Evolutionary conservation across 768 basidiomycete species (phyloP).

Genomic region (Naganishia randhawae): DNA sequence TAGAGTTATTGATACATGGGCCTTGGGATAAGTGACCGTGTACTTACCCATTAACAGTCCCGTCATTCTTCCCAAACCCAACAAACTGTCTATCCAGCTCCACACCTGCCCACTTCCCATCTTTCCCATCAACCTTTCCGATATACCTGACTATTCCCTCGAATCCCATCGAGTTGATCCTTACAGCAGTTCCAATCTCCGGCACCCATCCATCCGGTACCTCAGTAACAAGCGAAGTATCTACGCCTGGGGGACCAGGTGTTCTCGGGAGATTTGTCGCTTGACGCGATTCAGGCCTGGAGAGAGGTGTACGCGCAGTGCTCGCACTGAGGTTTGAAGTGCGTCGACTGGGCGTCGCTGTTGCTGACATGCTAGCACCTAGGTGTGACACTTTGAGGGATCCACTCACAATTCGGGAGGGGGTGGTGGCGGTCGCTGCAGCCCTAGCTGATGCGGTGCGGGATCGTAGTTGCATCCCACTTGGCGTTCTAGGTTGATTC

Average conservation of each 20-base stretch:
- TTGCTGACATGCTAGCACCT: background rate
- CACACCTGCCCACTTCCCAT: slow-evolving; percentile 88
- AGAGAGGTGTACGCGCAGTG: background rate
- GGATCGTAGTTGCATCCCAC: slow-evolving; percentile 3
- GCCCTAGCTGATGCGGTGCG: slow-evolving; percentile 3
- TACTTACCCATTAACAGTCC: slow-evolving; percentile 79
- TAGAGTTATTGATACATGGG: background rate
- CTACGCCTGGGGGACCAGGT: background rate
- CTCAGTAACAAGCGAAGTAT: background rate
- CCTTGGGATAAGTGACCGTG: background rate
- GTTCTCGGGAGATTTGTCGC: slow-evolving; percentile 1
- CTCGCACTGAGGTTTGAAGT: background rate
- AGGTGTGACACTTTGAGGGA: slow-evolving; percentile 1
- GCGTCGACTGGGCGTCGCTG: slow-evolving; percentile 10
- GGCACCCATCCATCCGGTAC: slow-evolving; percentile 37
- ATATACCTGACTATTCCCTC: slow-evolving; percentile 77
- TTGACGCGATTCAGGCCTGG: slow-evolving; percentile 1
- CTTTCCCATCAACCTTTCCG: slow-evolving; percentile 82
- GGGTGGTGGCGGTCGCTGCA: slow-evolving; percentile 1
- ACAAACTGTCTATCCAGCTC: slow-evolving; percentile 78
- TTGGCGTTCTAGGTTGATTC: slow-evolving; percentile 16
- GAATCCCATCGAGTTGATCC: slow-evolving; percentile 78
- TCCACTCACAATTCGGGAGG: slow-evolving; percentile 8
- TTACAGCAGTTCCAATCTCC: slow-evolving; percentile 73
- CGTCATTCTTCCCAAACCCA: slow-evolving; percentile 94